Base-by-base conservation (phyloP, 169 alveolate species). In the Eimeria falciformis region DNA sequence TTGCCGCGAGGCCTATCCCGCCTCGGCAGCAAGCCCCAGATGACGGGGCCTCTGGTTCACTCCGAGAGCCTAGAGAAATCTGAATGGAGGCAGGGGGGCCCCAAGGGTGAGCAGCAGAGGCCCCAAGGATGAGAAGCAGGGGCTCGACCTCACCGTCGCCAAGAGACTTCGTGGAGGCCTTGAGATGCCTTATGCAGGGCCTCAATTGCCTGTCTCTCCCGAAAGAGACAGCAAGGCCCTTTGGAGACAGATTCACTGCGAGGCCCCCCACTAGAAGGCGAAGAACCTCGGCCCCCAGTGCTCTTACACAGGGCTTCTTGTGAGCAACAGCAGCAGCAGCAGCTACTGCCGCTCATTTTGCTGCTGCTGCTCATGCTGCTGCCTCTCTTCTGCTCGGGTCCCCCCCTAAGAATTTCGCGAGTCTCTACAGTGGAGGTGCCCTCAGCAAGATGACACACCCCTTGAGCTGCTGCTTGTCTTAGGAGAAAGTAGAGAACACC, bases 111-210 rank as follows among this genome's bases (percentile, higher is more conserved):
- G 62, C 62, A 23, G 46, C 18, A 68, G 79, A 43, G 79, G 79
- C 46, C 45, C 45, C 45, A 5, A 3, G 69, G 69, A 21, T 5
- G 18, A 58, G 4, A 29, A 12, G 18, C 23, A 21, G 17, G 4
- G 4, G 69, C 23, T 3, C 23, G 69, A 29, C 37, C 45, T 5
- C 37, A 68, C 79, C 79, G 79, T 21, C 47, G 21, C 79, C 79
- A 68, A n/a, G 79, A 68, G 79, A 33, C 47, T 33, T 68, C 79
- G 45, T 68, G 79, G 18, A 68, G 79, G 5, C 27, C 45, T 11
- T 5, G 5, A 68, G 79, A 23, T 5, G 79, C 79, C 40, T n/a
- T 27, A 12, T 68, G 79, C 2, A 68, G 79, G 5, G 79, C 79
- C 79, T 68, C 79, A 23, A 68, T 33, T 4, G 40, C 45, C 4